Evolutionary conservation across 345 rosid species (phyloP).

Genomic region (Eucalyptus erythrocorys): DNA sequence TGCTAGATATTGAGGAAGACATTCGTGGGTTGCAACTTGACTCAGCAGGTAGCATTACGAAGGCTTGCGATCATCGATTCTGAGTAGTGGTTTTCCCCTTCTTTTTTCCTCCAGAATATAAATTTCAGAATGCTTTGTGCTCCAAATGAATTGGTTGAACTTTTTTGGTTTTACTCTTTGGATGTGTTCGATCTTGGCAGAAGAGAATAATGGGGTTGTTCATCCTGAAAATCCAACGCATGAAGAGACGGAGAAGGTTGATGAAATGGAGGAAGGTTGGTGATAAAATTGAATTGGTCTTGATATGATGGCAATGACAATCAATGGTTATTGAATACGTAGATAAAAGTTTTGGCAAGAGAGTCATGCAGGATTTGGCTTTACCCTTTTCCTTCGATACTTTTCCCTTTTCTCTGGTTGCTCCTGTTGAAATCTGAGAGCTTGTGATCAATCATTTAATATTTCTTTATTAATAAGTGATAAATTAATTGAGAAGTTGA

Average conservation of each 20-base stretch:
- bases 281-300: not conserved
- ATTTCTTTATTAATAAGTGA: not conserved
- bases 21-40: not conserved
- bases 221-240: not conserved
- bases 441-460: not conserved
- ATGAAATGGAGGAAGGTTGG: slow-evolving; percentile 2
- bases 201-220: slow-evolving; percentile 1
- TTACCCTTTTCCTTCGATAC: not conserved
- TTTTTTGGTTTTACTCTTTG: not conserved
- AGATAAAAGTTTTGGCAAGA: not conserved
- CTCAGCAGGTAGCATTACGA: not conserved
- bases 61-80: not conserved
- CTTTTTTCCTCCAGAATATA: not conserved
- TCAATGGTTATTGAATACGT: not conserved
- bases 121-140: not conserved
- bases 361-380: not conserved
- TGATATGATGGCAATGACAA: not conserved
- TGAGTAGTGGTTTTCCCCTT: not conserved
- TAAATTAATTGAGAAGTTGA: not conserved
- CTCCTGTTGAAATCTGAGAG: not conserved
- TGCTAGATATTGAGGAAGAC: slow-evolving; percentile 1
- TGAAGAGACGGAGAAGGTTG: not conserved
- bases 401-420: not conserved
- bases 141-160: not conserved
- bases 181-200: not conserved